Evolutionary conservation across 805 yeast genomes (phyloP).

Genomic region (Dipodascus geniculatus): DNA sequence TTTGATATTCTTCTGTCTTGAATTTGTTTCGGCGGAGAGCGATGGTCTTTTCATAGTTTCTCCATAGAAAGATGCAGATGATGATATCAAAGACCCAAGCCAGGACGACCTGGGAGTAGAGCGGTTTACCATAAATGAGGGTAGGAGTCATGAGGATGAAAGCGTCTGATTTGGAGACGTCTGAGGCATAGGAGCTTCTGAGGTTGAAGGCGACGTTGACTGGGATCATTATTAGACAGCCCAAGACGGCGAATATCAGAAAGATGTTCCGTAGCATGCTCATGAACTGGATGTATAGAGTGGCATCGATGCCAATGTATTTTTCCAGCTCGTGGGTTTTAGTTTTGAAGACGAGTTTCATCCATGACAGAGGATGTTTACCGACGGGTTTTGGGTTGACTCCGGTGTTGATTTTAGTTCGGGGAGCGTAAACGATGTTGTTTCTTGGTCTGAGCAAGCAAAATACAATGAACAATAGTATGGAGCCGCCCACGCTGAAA

Average conservation of each 20-base stretch:
- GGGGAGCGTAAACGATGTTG: constrained; percentile 25
- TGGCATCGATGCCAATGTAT: constrained; percentile 27
- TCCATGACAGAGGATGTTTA: constrained; percentile 16
- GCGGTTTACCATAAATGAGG: constrained; percentile 20
- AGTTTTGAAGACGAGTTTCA: constrained; percentile 13
- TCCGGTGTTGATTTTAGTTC: constrained; percentile 12
- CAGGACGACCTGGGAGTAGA: constrained; percentile 25
- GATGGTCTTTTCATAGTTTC: constrained; percentile 19
- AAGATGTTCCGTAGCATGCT: constrained; percentile 25
- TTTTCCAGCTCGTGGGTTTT: constrained; percentile 18
- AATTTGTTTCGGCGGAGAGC: constrained; percentile 17
- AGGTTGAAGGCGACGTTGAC: constrained; percentile 25
- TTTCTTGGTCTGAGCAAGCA: constrained; percentile 23
- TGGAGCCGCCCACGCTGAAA: constrained; percentile 25
- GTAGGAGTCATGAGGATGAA: constrained; percentile 28
- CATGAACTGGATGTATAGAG: constrained; percentile 21
- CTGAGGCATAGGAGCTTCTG: constrained; percentile 13
- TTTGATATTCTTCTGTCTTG: constrained; percentile 15
- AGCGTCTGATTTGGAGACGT: constrained; percentile 21
- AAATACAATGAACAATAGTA: constrained; percentile 17
- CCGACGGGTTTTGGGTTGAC: constrained; percentile 13
- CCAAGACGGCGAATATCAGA: constrained; percentile 21
- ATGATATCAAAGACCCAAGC: constrained; percentile 22
- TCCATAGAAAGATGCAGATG: constrained; percentile 21
- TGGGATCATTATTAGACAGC: constrained; percentile 26